phyloP scores from a whole-genome alignment of 129 eudicot genomes.

The Tanacetum coccineum region DNA sequence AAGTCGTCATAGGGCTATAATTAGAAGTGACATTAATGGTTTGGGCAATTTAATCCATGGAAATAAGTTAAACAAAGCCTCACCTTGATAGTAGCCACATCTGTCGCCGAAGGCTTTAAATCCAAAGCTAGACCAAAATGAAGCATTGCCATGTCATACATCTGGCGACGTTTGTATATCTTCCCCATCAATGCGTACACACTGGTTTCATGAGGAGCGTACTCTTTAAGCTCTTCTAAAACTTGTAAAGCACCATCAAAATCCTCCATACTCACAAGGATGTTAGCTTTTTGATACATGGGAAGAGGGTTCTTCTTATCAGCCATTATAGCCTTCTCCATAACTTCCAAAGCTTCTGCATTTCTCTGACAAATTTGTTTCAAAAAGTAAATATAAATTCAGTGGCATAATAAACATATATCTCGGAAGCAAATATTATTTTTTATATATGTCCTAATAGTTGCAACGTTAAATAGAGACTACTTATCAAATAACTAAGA shows the following conservation, averaged over 20 bases:
- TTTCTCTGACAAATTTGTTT: conserved; percentile 51
- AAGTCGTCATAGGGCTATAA: too few relatives aligned
- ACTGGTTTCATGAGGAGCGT: conserved; percentile 94
- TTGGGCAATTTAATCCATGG: not conserved
- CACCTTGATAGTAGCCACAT: conserved; percentile 97
- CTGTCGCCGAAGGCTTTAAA: conserved; percentile 96
- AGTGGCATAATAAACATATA: not conserved
- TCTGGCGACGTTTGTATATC: conserved; percentile 69
- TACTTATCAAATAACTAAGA: not conserved
- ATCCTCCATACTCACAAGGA: conserved; percentile 80
- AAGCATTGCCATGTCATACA: conserved; percentile 91
- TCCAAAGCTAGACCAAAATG: conserved; percentile 97
- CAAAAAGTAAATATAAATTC: not conserved
- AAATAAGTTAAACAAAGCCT: not conserved
- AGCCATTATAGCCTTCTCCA: conserved; percentile 90
- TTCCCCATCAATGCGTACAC: conserved; percentile 95
- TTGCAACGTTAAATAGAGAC: not conserved
- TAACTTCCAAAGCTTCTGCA: conserved; percentile 72
- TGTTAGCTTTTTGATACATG: conserved; percentile 92
- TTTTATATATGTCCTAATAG: not conserved
- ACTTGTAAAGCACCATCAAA: conserved; percentile 74
- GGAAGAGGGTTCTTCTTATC: conserved; percentile 98
- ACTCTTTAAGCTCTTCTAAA: conserved; percentile 91
- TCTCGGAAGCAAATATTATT: not conserved
- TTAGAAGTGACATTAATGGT: not conserved